These are phyloP conservation scores for Echium plantagineum DNA, from an alignment of 257 asterid genomes.

Conservation along the genomic window DNA sequence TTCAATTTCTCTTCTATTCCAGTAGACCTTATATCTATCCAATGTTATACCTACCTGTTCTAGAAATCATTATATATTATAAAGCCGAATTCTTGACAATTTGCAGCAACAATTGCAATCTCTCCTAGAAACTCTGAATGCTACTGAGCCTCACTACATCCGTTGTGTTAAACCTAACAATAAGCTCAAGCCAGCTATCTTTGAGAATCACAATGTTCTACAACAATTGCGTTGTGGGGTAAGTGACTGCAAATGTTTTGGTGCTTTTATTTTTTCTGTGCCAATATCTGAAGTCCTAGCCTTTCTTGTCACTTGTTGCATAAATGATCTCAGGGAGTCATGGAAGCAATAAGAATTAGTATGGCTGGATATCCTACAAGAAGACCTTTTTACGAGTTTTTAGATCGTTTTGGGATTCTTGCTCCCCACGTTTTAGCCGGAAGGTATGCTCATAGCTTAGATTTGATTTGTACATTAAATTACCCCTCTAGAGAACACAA, in stretches of 20 bases:
- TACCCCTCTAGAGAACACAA: neutral
- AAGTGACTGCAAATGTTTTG: slow-evolving; percentile 14
- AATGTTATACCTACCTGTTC: neutral
- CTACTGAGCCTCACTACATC: slow-evolving; percentile 62
- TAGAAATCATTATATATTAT: slow-evolving; percentile 5
- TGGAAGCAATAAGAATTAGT: slow-evolving; percentile 99
- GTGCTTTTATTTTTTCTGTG: slow-evolving; percentile 1
- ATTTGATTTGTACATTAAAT: neutral
- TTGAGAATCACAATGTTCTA: slow-evolving; percentile 93
- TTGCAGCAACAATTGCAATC: slow-evolving; percentile 63
- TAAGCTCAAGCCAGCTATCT: slow-evolving; percentile 88
- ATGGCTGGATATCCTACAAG: slow-evolving; percentile 98
- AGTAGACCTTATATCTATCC: neutral
- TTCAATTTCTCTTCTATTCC: slow-evolving; percentile 7
- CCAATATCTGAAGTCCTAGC: slow-evolving; percentile 8
- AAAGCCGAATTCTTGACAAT: slow-evolving; percentile 7
- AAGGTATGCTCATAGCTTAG: slow-evolving; percentile 40
- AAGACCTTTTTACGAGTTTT: slow-evolving; percentile 73
- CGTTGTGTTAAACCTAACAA: slow-evolving; percentile 94
- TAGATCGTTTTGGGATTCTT: slow-evolving; percentile 87
- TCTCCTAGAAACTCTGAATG: slow-evolving; percentile 49
- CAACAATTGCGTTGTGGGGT: slow-evolving; percentile 99
- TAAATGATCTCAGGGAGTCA: slow-evolving; percentile 62
- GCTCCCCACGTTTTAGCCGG: slow-evolving; percentile 81
- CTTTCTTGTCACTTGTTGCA: slow-evolving; percentile 4